Conservation (phyloP, 2,329 filamentous ascomycete genomes). For the Hypomyces rosellus region DNA sequence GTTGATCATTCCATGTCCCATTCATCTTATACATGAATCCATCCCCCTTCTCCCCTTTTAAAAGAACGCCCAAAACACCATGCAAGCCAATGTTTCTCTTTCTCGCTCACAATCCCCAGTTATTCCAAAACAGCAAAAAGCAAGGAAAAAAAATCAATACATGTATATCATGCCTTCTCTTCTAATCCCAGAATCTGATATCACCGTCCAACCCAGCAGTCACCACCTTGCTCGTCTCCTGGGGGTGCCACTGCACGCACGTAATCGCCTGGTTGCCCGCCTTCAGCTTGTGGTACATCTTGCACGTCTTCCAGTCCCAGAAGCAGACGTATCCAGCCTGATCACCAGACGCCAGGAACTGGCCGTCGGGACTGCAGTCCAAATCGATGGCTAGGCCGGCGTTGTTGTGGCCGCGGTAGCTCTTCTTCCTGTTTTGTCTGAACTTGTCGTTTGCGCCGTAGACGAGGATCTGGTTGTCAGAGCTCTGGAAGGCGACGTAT, state of each 20-base stretch:
- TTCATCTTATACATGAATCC: not conserved
- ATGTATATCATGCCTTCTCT: not conserved
- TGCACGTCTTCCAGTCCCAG: conserved; percentile 99
- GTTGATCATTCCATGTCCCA: too few relatives aligned
- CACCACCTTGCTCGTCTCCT: conserved; percentile 90
- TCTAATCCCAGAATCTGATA: conserved; percentile 91
- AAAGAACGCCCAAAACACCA: not conserved
- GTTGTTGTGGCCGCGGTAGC: conserved; percentile 91
- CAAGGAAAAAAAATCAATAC: not conserved
- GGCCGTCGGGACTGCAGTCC: conserved; percentile 81
- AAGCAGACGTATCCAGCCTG: conserved; percentile 86
- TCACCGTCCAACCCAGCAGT: conserved; percentile 85
- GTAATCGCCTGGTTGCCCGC: conserved; percentile 77
- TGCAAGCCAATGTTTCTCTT: conserved; percentile 7
- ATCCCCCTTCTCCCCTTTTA: not conserved
- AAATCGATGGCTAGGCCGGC: conserved; percentile 90
- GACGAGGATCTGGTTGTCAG: conserved; percentile 94
- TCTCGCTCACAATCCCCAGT: not conserved
- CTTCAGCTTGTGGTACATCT: conserved; percentile 96
- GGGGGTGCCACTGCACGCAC: conserved; percentile 93
- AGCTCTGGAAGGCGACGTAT: conserved; percentile 87
- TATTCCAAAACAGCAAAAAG: not conserved
- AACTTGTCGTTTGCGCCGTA: conserved; percentile 95
- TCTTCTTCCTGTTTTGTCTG: conserved; percentile 95
- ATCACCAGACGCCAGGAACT: conserved; percentile 84